Percentiles rank a stretch among this genome's conserved stretches.
phyloP scores from a whole-genome alignment of 176 grass and related monocot genomes.

The Puya raimondii region DNA sequence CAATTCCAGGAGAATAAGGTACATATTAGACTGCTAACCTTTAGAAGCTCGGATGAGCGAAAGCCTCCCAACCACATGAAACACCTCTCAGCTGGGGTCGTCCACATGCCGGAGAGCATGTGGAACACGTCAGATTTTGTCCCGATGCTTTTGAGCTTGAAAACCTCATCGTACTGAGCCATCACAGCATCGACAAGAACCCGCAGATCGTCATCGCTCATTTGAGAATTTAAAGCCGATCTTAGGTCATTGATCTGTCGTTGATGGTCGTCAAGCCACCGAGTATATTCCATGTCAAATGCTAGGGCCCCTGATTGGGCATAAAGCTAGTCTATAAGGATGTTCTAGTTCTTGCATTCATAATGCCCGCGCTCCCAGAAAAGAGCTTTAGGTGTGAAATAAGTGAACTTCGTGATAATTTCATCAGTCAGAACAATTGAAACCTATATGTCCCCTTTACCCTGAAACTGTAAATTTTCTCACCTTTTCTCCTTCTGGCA shows the following conservation, averaged over 20 bases:
- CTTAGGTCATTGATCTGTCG: conserved; percentile 58
- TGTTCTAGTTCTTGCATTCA: neutral
- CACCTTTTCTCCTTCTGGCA: too few species aligned
- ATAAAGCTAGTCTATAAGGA: neutral
- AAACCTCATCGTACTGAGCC: conserved; percentile 65
- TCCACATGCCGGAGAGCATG: conserved; percentile 89
- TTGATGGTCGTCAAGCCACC: conserved; percentile 91
- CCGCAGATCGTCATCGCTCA: conserved; percentile 46
- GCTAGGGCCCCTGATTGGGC: conserved; percentile 32
- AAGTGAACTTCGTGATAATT: too few species aligned
- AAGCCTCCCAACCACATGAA: conserved; percentile 98
- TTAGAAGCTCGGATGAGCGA: conserved; percentile 74
- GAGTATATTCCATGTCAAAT: conserved; percentile 78
- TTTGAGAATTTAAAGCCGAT: conserved; percentile 42
- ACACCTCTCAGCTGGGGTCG: conserved; percentile 72
- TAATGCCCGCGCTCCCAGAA: too few species aligned
- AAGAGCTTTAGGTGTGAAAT: too few species aligned
- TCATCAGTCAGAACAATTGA: too few species aligned
- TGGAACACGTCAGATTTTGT: conserved; percentile 75
- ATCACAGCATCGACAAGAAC: conserved; percentile 55
- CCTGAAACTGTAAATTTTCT: too few species aligned
- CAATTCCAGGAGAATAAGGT: neutral
- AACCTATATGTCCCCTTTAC: too few species aligned
- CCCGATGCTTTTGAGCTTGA: conserved; percentile 54
- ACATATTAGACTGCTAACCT: conserved; percentile 14